Evolutionary conservation across 106 monocot species (phyloP), one percentile per base, ranked within the genome.

Genomic region (Dioscorea dumetorum): DNA sequence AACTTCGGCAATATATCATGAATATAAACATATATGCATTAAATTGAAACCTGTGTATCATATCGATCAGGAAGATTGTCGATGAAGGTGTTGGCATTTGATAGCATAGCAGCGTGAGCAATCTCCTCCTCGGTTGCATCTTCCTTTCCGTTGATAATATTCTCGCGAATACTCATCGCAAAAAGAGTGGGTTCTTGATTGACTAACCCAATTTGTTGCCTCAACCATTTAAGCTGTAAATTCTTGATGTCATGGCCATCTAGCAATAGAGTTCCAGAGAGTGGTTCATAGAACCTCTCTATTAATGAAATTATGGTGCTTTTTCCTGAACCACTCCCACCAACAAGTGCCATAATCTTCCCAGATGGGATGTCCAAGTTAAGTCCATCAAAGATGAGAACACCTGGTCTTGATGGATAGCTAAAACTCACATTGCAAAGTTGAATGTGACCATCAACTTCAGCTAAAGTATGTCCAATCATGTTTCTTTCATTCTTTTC

Each of bases 211-310:
- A 73, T 58, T 34, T 73, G 73, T 24, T 65, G 32, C 65, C 73
- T 65, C 14, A 65, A 34, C 53, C 53, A 73, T 14, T 48, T 58
- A 4, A 73, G 22, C 14, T 73, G 12, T 20, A 73, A 57, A 48
- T 17, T 58, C 54, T 20, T 73, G 1, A 66, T 58, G n/a, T 66
- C 65, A 57, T 57, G 35, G 13, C 65, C 65, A 66, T 73, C 73
- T n/a, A 76, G n/a, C 57, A 77, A 13, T 32, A 78, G 33, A 32
- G 9, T 22, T 31, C 77, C 70, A n/a, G 23, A 48, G n/a, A 28
- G 70, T 2, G 77, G 77, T 22, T 77, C 57, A 23, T 77, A 77
- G 58, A 77, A 77, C 64, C 65, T 53, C 48, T 77, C 77, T 18
- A 77, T 66, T 6, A 77, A 63, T 10, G 77, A 70, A 16, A 77